These are phyloP conservation scores for Brassica rapa DNA, from an alignment of 345 rosid genomes.

Conservation along the genomic window DNA sequence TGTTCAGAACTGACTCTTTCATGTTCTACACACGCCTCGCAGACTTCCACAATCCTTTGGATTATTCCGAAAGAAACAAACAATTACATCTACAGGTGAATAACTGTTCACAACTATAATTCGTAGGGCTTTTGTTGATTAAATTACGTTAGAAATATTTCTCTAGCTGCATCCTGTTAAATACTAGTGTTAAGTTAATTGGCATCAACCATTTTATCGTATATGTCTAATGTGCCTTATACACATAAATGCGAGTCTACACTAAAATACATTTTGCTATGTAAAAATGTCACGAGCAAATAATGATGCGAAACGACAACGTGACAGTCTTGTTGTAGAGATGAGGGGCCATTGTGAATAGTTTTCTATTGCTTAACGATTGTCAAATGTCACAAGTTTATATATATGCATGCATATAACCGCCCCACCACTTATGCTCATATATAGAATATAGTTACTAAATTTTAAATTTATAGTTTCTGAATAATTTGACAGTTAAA, in stretches of 20 bases:
- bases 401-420: background rate
- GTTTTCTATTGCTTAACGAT: constrained; percentile 16
- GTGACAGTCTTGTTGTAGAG: constrained; percentile 25
- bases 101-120: background rate
- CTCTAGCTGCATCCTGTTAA: background rate
- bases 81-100: background rate
- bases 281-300: constrained; percentile 7
- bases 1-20: constrained; percentile 40
- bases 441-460: background rate
- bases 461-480: background rate
- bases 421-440: background rate
- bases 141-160: background rate
- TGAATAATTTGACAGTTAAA: background rate
- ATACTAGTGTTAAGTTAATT: background rate
- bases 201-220: background rate
- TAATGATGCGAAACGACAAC: constrained; percentile 26
- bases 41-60: constrained; percentile 28
- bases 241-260: constrained; percentile 19
- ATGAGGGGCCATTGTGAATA: constrained; percentile 18
- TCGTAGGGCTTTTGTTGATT: background rate
- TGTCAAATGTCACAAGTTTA: constrained; percentile 23
- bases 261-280: constrained; percentile 2
- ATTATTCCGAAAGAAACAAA: background rate
- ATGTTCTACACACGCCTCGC: constrained; percentile 36
- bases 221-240: background rate